These are phyloP conservation scores for Magnolia officinalis DNA, from an alignment of 164 flowering plant genomes.

Conservation along the genomic window DNA sequence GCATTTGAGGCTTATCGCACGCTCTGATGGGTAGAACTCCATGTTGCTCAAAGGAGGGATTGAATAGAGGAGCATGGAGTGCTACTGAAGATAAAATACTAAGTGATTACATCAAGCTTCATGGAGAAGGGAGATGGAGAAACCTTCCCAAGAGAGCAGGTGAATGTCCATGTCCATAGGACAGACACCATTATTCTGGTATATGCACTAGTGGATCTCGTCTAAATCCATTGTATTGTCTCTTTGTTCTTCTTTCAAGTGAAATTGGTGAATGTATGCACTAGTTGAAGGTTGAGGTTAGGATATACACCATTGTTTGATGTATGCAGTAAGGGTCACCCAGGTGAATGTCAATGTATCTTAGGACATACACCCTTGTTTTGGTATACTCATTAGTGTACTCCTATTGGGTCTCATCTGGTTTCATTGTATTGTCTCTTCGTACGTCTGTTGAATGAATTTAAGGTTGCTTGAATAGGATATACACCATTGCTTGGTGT, in stretches of 20 bases:
- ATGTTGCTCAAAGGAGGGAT: slow-evolving; percentile 24
- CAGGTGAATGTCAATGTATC: too few relatives aligned
- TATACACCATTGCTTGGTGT: too few relatives aligned
- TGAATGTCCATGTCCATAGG: neutral
- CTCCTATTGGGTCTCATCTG: too few relatives aligned
- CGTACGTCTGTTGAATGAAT: too few relatives aligned
- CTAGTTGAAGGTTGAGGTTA: too few relatives aligned
- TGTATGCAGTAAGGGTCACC: too few relatives aligned
- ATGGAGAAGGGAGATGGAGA: slow-evolving; percentile 36
- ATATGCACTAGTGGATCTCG: neutral
- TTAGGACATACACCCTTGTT: too few relatives aligned
- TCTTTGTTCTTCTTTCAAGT: neutral
- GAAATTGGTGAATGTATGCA: neutral
- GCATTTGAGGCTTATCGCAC: neutral
- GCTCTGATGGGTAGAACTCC: slow-evolving; percentile 29
- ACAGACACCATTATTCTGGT: neutral
- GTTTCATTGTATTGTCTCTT: too few relatives aligned
- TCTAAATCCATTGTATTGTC: neutral
- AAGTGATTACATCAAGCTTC: slow-evolving; percentile 16
- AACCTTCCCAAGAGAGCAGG: slow-evolving; percentile 30
- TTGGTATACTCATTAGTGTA: too few relatives aligned
- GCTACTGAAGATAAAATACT: slow-evolving; percentile 27
- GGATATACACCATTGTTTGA: too few relatives aligned
- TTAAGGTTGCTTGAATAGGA: too few relatives aligned
- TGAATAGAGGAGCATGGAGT: slow-evolving; percentile 35